Evolutionary conservation across 805 yeast species (phyloP).

Genomic region (Wickerhamomyces rabaulensis): DNA sequence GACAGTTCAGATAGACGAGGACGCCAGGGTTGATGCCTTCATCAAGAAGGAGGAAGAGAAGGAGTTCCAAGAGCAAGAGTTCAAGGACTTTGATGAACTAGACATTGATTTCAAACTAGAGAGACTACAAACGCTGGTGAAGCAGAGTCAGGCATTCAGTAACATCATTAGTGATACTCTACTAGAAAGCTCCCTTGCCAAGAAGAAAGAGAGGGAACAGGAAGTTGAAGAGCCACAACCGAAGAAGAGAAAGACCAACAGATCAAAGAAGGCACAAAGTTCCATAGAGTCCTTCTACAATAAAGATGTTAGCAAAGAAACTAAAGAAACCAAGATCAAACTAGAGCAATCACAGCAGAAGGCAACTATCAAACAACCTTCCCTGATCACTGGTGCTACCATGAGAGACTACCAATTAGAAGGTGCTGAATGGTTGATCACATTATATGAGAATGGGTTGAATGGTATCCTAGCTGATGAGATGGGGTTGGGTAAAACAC

Average conservation of each 20-base stretch:
- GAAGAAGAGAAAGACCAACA: slow-evolving; percentile 19
- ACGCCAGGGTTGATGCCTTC: slow-evolving; percentile 13
- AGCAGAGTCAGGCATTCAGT: slow-evolving; percentile 83
- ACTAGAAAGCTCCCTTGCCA: slow-evolving; percentile 40
- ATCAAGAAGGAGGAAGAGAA: slow-evolving; percentile 9
- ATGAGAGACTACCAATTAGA: slow-evolving; percentile 83
- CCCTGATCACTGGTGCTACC: slow-evolving; percentile 46
- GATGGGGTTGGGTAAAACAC: slow-evolving; percentile 95
- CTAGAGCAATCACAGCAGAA: slow-evolving; percentile 8
- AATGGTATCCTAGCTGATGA: slow-evolving; percentile 96
- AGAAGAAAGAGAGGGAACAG: slow-evolving; percentile 22
- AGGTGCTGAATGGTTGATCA: slow-evolving; percentile 87
- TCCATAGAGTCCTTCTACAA: slow-evolving; percentile 22
- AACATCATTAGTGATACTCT: slow-evolving; percentile 80
- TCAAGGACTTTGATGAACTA: slow-evolving; percentile 31
- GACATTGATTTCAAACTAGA: slow-evolving; percentile 55
- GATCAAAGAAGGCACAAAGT: slow-evolving; percentile 18
- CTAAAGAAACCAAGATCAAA: slow-evolving; percentile 20
- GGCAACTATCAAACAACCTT: slow-evolving; percentile 43
- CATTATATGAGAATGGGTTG: slow-evolving; percentile 86
- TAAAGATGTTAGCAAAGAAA: slow-evolving; percentile 12
- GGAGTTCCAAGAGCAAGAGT: slow-evolving; percentile 7
- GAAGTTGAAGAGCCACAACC: slow-evolving; percentile 17
- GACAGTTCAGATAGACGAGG: slow-evolving; percentile 16
- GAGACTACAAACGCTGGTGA: slow-evolving; percentile 69